These are phyloP conservation scores for Hygrophorus pudorinus DNA, from an alignment of 768 basidiomycete species.

Conservation along the genomic window DNA sequence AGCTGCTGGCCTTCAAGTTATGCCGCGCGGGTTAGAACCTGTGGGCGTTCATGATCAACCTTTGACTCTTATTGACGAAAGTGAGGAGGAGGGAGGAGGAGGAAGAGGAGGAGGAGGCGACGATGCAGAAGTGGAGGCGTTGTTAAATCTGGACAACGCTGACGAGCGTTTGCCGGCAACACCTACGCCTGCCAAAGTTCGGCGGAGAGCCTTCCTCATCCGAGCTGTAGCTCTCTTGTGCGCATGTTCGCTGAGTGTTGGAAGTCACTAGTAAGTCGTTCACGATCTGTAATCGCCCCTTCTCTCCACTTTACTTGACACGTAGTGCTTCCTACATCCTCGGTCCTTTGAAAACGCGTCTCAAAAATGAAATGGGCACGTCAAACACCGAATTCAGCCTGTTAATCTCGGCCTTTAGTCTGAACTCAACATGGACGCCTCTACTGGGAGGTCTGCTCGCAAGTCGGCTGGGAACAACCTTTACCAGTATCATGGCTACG, in stretches of 20 bases:
- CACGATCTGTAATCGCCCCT: neutral
- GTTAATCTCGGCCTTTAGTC: slow-evolving; percentile 64
- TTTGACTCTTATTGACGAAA: too few relatives aligned
- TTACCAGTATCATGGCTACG: slow-evolving; percentile 65
- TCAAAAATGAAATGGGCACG: slow-evolving; percentile 61
- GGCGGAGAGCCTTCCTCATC: slow-evolving; percentile 36
- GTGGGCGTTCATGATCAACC: too few relatives aligned
- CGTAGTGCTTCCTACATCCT: slow-evolving; percentile 62
- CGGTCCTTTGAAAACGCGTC: slow-evolving; percentile 65
- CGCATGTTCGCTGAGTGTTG: slow-evolving; percentile 64
- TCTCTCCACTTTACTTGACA: neutral
- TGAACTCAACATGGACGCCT: slow-evolving; percentile 70
- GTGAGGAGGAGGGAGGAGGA: too few relatives aligned
- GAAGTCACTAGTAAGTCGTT: slow-evolving; percentile 68
- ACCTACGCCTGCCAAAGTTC: too few relatives aligned
- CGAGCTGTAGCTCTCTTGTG: slow-evolving; percentile 55
- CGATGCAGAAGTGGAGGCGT: too few relatives aligned
- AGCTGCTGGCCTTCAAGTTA: too few relatives aligned
- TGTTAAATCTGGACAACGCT: too few relatives aligned
- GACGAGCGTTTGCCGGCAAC: too few relatives aligned
- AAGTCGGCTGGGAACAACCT: slow-evolving; percentile 61
- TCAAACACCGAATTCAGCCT: slow-evolving; percentile 72
- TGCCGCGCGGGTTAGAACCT: too few relatives aligned
- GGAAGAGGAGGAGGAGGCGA: too few relatives aligned
- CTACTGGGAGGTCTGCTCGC: slow-evolving; percentile 67